Conservation (phyloP, 2,329 filamentous ascomycete species). For the Xylariales sp. region DNA sequence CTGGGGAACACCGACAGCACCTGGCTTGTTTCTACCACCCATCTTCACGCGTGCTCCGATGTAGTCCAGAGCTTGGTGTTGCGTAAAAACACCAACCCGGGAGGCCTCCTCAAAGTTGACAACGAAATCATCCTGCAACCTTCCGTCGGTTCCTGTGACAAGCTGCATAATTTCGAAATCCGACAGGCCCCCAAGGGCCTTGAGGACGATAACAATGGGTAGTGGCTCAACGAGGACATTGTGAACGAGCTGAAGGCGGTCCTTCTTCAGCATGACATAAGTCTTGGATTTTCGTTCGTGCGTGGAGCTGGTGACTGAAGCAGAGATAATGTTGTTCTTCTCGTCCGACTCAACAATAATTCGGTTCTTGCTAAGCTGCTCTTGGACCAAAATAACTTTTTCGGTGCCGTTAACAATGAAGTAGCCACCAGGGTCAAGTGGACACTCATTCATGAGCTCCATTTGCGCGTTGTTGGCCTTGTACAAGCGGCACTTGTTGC, state of each 20-base stretch:
- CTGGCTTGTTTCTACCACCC: slow-evolving; percentile 60
- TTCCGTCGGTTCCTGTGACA: slow-evolving; percentile 79
- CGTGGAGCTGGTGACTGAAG: slow-evolving; percentile 95
- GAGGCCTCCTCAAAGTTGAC: slow-evolving; percentile 93
- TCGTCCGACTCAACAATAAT: slow-evolving; percentile 92
- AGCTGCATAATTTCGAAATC: slow-evolving; percentile 94
- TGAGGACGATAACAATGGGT: slow-evolving; percentile 90
- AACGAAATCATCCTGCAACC: slow-evolving; percentile 91
- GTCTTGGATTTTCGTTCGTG: slow-evolving; percentile 98
- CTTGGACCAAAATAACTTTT: slow-evolving; percentile 97
- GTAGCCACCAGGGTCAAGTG: slow-evolving; percentile 92
- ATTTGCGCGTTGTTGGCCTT: slow-evolving; percentile 83
- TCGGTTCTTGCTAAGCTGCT: slow-evolving; percentile 98
- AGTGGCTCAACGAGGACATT: slow-evolving; percentile 91
- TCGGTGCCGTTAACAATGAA: slow-evolving; percentile 97
- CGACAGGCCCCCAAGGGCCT: slow-evolving; percentile 88
- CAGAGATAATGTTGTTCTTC: slow-evolving; percentile 90
- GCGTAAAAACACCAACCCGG: slow-evolving; percentile 80
- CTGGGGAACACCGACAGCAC: slow-evolving; percentile 40
- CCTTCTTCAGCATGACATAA: slow-evolving; percentile 92
- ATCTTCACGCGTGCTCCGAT: slow-evolving; percentile 86
- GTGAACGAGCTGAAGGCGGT: slow-evolving; percentile 82
- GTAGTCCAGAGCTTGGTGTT: slow-evolving; percentile 93
- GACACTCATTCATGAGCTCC: slow-evolving; percentile 91
- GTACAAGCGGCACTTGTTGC: slow-evolving; percentile 83